phyloP scores from a whole-genome alignment of 2,329 filamentous ascomycete genomes.

The Penicillium aurantiogriseum region DNA sequence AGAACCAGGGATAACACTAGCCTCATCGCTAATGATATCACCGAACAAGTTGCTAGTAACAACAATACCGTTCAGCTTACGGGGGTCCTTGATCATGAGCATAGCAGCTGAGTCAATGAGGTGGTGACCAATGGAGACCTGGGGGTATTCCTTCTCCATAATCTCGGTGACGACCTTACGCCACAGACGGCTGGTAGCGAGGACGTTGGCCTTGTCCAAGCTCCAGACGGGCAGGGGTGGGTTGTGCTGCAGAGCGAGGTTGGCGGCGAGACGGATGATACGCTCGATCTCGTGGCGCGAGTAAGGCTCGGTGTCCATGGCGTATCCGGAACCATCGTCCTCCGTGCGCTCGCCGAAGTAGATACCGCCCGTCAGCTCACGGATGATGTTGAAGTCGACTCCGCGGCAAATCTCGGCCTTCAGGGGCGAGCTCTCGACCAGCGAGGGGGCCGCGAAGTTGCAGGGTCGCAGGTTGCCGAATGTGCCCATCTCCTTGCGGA shows the following conservation, averaged over 20 bases:
- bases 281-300: slow-evolving; percentile 82
- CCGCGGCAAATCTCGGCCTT: slow-evolving; percentile 82
- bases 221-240: slow-evolving; percentile 78
- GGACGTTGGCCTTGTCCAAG: slow-evolving; percentile 94
- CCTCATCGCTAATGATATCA: slow-evolving; percentile 94
- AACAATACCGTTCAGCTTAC: slow-evolving; percentile 81
- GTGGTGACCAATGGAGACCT: slow-evolving; percentile 80
- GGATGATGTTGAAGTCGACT: slow-evolving; percentile 88
- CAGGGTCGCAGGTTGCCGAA: slow-evolving; percentile 96
- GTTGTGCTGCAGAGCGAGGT: slow-evolving; percentile 73
- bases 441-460: slow-evolving; percentile 85
- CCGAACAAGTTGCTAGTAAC: slow-evolving; percentile 94
- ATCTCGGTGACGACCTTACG: slow-evolving; percentile 80
- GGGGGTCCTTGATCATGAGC: slow-evolving; percentile 94
- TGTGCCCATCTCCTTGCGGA: slow-evolving; percentile 89
- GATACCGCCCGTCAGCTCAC: slow-evolving; percentile 87
- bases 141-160: slow-evolving; percentile 84
- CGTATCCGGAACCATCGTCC: slow-evolving; percentile 68
- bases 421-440: slow-evolving; percentile 81
- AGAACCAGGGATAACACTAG: slow-evolving; percentile 87
- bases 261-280: slow-evolving; percentile 75
- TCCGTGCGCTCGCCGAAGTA: slow-evolving; percentile 93
- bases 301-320: slow-evolving; percentile 85
- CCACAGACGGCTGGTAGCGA: slow-evolving; percentile 88
- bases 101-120: slow-evolving; percentile 96